A percentile compares a stretch with the other conserved stretches of the same genome.
Evolutionary conservation across 2,329 filamentous ascomycete genomes (phyloP).

Genomic region (Samsoniella hepiali): DNA sequence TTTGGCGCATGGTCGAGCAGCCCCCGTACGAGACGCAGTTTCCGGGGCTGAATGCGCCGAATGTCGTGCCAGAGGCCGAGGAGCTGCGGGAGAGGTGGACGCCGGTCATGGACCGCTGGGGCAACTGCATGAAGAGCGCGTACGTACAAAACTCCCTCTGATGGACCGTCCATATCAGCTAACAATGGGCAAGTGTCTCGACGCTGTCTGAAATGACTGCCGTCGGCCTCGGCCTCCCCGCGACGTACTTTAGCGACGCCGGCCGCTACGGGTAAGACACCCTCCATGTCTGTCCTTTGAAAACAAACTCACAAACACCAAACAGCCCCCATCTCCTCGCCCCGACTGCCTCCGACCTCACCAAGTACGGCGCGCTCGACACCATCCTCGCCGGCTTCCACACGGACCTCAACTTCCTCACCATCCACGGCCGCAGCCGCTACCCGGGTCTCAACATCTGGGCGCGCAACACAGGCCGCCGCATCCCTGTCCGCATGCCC

Average conservation of each 20-base stretch:
- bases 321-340: constrained; percentile 59
- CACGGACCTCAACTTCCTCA: constrained; percentile 63
- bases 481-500: constrained; percentile 58
- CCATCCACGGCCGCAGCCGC: constrained; percentile 60
- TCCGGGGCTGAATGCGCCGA: constrained; percentile 52
- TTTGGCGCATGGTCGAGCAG: constrained; percentile 56
- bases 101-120: constrained; percentile 56
- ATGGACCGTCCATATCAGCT: not conserved
- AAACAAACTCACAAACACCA: too few species aligned
- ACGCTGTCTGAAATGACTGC: constrained; percentile 59
- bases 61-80: constrained; percentile 50
- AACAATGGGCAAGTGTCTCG: constrained; percentile 40
- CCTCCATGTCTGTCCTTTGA: constrained; percentile 7
- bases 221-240: constrained; percentile 51
- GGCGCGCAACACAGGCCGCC: constrained; percentile 59
- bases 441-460: constrained; percentile 61
- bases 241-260: constrained; percentile 51
- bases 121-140: constrained; percentile 58
- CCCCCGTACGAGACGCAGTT: constrained; percentile 55
- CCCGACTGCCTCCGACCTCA: constrained; percentile 57
- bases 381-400: constrained; percentile 63
- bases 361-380: constrained; percentile 49
- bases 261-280: constrained; percentile 51
- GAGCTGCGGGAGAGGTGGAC: constrained; percentile 51
- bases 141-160: constrained; percentile 31